A percentile compares a stretch with the other conserved stretches of the same genome.
Evolutionary conservation across 768 basidiomycete genomes (phyloP).

Genomic region (Lyophyllum semitale): DNA sequence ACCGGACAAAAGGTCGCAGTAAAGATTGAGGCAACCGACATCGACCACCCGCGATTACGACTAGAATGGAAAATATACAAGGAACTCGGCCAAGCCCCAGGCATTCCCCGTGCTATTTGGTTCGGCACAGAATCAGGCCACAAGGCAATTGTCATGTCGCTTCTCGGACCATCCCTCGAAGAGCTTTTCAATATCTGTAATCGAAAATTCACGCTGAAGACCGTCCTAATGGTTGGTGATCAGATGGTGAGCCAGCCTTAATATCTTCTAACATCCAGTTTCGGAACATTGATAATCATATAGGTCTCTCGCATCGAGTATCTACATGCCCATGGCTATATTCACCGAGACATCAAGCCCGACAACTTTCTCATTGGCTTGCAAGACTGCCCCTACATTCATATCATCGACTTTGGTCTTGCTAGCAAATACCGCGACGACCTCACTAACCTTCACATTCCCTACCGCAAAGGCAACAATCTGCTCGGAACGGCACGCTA

Average conservation of each 20-base stretch:
- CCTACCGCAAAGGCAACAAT: not conserved
- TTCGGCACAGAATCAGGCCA: constrained; percentile 56
- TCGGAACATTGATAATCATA: too few relatives aligned
- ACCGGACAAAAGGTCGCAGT: constrained; percentile 84
- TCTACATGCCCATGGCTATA: not conserved
- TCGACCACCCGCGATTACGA: constrained; percentile 57
- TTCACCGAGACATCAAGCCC: constrained; percentile 2
- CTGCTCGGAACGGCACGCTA: not conserved
- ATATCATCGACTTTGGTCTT: not conserved
- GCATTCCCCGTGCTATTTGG: constrained; percentile 80
- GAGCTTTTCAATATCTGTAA: constrained; percentile 1
- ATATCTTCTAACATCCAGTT: too few relatives aligned
- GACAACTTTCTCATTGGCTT: not conserved
- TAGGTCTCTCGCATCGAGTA: not conserved
- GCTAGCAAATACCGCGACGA: not conserved
- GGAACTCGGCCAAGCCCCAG: constrained; percentile 69
- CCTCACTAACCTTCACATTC: not conserved
- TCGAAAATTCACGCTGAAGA: not conserved
- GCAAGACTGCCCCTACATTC: not conserved
- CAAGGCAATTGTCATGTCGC: constrained; percentile 61
- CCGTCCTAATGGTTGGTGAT: not conserved
- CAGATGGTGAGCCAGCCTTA: not conserved
- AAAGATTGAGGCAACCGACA: constrained; percentile 46
- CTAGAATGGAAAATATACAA: constrained; percentile 43
- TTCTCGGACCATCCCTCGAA: constrained; percentile 36